Evolutionary conservation across 352 stramenopile species (phyloP).

Genomic region (Phytophthora citricola): DNA sequence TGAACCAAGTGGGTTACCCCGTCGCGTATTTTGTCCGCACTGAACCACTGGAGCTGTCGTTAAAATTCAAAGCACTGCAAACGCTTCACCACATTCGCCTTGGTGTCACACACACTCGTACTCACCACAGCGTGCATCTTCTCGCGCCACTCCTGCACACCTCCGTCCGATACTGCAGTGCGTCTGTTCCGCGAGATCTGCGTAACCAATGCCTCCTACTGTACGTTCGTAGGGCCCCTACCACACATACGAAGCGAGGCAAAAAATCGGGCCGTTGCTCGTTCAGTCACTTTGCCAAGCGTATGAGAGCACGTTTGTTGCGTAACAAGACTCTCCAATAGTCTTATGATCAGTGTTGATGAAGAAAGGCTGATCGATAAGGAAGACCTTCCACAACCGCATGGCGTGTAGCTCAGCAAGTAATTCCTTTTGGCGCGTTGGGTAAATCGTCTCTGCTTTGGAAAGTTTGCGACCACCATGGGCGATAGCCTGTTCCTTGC

Average conservation of each 20-base stretch:
- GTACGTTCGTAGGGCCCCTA: neutral
- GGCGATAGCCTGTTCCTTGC: conserved; percentile 3
- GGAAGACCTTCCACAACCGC: neutral
- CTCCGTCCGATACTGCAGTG: too few species aligned
- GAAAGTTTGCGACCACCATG: conserved; percentile 7
- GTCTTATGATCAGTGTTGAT: neutral
- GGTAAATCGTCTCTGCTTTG: conserved; percentile 3
- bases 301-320: neutral
- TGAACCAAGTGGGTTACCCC: too few species aligned
- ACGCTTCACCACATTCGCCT: too few species aligned
- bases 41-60: too few species aligned
- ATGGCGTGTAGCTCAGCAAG: neutral
- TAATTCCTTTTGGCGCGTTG: neutral
- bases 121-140: too few species aligned
- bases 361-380: neutral
- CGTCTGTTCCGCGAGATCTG: too few species aligned
- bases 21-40: too few species aligned
- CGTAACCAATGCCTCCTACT: too few species aligned
- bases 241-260: neutral
- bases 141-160: too few species aligned
- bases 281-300: neutral
- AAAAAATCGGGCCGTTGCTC: neutral
- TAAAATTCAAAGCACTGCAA: too few species aligned
- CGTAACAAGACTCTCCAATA: neutral
- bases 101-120: too few species aligned